Percentiles rank a stretch among this genome's conserved stretches.
Conservation (phyloP, 345 rosid genomes). For the Atalantia buxifolia region DNA sequence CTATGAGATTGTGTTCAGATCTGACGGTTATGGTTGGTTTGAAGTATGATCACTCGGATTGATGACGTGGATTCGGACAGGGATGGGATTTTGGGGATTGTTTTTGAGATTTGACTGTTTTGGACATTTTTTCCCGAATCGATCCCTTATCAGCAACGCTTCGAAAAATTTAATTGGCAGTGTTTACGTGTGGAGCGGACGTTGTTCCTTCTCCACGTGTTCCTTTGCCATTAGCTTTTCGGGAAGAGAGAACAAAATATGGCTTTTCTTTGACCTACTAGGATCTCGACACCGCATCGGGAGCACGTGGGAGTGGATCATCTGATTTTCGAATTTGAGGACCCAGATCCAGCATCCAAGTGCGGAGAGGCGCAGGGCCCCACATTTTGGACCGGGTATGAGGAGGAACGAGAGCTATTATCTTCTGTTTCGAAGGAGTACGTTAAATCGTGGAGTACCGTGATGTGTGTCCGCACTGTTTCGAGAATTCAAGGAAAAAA, state of each 20-base stretch:
- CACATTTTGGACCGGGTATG: neutral
- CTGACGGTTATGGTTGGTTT: conserved; percentile 11
- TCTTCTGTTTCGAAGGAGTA: neutral
- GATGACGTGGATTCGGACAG: conserved; percentile 25
- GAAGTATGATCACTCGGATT: conserved; percentile 3
- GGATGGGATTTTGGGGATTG: neutral
- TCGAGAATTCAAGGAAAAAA: neutral
- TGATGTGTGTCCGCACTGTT: neutral
- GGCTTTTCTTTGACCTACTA: neutral
- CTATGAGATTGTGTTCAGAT: neutral
- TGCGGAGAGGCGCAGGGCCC: conserved; percentile 17
- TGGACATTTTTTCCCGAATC: neutral
- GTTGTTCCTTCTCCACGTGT: neutral
- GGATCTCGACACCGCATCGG: neutral
- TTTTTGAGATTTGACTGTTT: neutral
- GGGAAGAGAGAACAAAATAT: neutral
- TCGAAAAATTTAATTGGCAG: neutral
- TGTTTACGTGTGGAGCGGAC: neutral
- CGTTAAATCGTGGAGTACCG: neutral
- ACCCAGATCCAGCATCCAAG: conserved; percentile 21
- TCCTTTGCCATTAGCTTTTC: neutral
- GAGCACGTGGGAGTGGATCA: neutral
- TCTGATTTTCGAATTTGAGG: conserved; percentile 3
- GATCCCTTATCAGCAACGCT: conserved; percentile 6
- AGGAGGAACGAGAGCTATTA: neutral